A percentile compares a stretch with the other conserved stretches of the same genome.
These are phyloP conservation scores for Coleophoma crateriformis DNA, from an alignment of 2,329 filamentous ascomycete genomes.

Conservation along the genomic window DNA sequence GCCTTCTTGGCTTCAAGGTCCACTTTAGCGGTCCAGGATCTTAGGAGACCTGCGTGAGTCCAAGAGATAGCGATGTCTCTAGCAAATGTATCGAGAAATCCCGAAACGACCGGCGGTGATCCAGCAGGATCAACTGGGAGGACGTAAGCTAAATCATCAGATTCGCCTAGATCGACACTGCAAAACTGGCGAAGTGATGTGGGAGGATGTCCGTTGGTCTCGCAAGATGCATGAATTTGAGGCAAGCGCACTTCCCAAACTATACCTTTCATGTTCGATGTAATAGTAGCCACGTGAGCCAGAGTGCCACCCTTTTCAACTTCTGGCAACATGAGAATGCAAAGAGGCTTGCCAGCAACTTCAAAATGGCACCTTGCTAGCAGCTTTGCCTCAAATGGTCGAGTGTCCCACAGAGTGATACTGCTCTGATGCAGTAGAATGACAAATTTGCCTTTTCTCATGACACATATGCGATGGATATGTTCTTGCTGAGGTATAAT, in stretches of 20 bases:
- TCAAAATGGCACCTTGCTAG: conserved; percentile 55
- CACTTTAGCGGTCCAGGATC: conserved; percentile 81
- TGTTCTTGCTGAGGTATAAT: conserved; percentile 61
- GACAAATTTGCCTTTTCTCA: conserved; percentile 73
- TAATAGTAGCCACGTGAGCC: conserved; percentile 76
- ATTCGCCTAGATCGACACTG: conserved; percentile 59
- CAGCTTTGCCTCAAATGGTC: conserved; percentile 49
- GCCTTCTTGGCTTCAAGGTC: conserved; percentile 53
- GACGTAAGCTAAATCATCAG: conserved; percentile 58
- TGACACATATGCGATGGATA: conserved; percentile 74
- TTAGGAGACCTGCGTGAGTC: conserved; percentile 65
- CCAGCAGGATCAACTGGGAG: conserved; percentile 85
- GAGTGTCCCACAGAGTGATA: conserved; percentile 77
- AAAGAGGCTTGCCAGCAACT: conserved; percentile 67
- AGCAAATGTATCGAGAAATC: conserved; percentile 81
- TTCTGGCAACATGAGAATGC: conserved; percentile 70
- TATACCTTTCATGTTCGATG: conserved; percentile 69
- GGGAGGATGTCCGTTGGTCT: conserved; percentile 27
- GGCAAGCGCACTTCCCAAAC: conserved; percentile 75
- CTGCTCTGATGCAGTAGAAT: conserved; percentile 70
- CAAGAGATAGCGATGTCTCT: conserved; percentile 84
- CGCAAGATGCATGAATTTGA: conserved; percentile 27
- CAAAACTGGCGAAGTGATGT: conserved; percentile 60
- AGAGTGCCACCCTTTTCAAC: conserved; percentile 42
- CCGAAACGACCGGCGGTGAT: conserved; percentile 62